A percentile compares a stretch with the other conserved stretches of the same genome.
phyloP scores from a whole-genome alignment of 1,284 basidiomycete genomes.

The Agroathelia rolfsii region DNA sequence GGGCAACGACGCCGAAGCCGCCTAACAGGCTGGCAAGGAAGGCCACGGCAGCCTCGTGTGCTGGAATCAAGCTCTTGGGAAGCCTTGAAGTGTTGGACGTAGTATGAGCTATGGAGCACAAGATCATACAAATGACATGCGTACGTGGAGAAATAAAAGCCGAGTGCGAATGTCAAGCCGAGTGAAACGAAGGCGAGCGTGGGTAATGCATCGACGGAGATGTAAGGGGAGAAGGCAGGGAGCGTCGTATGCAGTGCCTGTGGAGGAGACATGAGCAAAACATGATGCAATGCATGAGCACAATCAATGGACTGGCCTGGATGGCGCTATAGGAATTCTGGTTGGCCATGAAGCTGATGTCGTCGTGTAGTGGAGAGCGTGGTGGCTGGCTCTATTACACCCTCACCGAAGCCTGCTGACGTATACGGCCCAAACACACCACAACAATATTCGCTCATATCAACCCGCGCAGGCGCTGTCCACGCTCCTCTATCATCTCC shows the following conservation, averaged over 20 bases:
- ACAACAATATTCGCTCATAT: slow-evolving; percentile 41
- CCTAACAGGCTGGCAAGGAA: slow-evolving; percentile 67
- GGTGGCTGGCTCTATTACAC: too few species aligned
- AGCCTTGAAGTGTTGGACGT: slow-evolving; percentile 35
- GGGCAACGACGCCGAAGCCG: slow-evolving; percentile 77
- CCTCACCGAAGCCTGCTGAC: too few species aligned
- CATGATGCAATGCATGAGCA: slow-evolving; percentile 4
- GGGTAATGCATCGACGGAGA: slow-evolving; percentile 7
- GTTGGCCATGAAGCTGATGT: too few species aligned
- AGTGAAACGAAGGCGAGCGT: slow-evolving; percentile 1
- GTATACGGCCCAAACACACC: slow-evolving; percentile 36
- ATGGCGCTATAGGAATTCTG: slow-evolving; percentile 33
- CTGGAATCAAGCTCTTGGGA: slow-evolving; percentile 58
- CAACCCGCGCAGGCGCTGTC: too few species aligned
- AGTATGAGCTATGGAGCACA: slow-evolving; percentile 9
- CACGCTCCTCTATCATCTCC: too few species aligned
- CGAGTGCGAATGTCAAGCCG: slow-evolving; percentile 37
- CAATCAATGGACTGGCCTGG: slow-evolving; percentile 24
- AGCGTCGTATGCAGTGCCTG: slow-evolving; percentile 44
- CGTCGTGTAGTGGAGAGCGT: too few species aligned
- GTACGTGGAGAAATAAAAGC: slow-evolving; percentile 87
- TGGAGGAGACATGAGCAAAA: slow-evolving; percentile 8
- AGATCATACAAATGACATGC: slow-evolving; percentile 18
- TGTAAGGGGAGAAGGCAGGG: not conserved
- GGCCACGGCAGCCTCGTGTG: slow-evolving; percentile 62